Evolutionary conservation across 2,329 filamentous ascomycete genomes (phyloP), one percentile per base, ranked within the genome.

Genomic region (Nigrospora oryzae): DNA sequence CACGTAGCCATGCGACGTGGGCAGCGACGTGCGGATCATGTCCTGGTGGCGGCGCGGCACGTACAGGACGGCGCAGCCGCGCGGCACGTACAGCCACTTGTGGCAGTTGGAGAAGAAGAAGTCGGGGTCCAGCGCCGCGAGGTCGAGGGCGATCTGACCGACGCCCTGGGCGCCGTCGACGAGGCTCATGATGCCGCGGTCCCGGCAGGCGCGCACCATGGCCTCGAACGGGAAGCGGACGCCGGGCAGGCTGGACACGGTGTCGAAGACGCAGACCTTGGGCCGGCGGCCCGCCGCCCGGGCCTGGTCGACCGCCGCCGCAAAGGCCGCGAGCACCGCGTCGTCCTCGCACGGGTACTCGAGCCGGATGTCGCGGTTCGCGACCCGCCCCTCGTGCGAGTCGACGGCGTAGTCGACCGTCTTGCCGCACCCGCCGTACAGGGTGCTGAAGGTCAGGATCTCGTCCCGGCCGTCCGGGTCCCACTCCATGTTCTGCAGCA

Each of bases 21-120:
- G 86, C 30, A 94, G 62, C 0, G 87, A 83, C 2, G 82, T 82
- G 13, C 81, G 76, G 36, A 96, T 79, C 37, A 94, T 63, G 40
- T 71, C 67, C 61, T 96, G 91, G 62, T 94, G 89, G 17, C 84
- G 75, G 15, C 71, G 48, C 0, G 89, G 86, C 1, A 93, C 86
- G 63, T 94, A 85, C 51, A 96, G 78, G 4, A 93, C 69, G 3
- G 89, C 89, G 59, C 85, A 89, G 14, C 83, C 84, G 31, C 90
- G 81, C 1, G 90, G 91, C 1, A 80, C 78, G 57, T 80, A 83
- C 8, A 96, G 79, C 91, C 91, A 97, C 69, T 95, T 95, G 69
- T 95, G 87, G 54, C 82, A 87, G 62, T 96, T 96, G 45, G 75
- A 84, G 13, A 91, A 76, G 57, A 94, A 87, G 66, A 95, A 96